A percentile compares a stretch with the other conserved stretches of the same genome.
Conservation (phyloP, 805 yeast species). For the Wickerhamiella bombiphila region DNA sequence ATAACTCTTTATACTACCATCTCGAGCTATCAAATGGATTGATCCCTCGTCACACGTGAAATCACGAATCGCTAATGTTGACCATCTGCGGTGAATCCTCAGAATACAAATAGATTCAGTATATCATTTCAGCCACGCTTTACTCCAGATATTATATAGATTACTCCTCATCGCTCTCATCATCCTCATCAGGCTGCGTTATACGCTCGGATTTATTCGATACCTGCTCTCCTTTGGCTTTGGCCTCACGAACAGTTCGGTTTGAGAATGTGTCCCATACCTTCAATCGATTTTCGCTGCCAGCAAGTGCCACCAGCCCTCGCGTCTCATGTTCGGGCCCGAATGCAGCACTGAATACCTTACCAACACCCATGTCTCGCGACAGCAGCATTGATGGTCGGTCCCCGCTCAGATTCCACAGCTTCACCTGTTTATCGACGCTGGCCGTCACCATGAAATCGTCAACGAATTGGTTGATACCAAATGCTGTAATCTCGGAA, state of each 20-base stretch:
- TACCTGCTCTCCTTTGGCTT: constrained; percentile 28
- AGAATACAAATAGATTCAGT: too few species aligned
- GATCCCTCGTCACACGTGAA: too few species aligned
- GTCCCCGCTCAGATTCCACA: constrained; percentile 61
- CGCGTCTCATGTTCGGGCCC: constrained; percentile 78
- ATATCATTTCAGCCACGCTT: too few species aligned
- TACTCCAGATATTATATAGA: too few species aligned
- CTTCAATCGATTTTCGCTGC: constrained; percentile 69
- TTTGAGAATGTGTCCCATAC: constrained; percentile 89
- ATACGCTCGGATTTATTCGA: constrained; percentile 8
- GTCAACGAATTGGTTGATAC: constrained; percentile 48
- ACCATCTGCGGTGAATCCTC: too few species aligned
- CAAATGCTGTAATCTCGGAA: constrained; percentile 74
- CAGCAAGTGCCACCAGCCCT: constrained; percentile 77
- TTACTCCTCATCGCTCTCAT: constrained; percentile 12
- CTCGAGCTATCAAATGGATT: too few species aligned
- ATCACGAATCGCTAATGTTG: too few species aligned
- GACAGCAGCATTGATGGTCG: constrained; percentile 77
- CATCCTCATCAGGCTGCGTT: constrained; percentile 13
- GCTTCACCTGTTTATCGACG: constrained; percentile 68
- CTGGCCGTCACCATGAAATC: constrained; percentile 78
- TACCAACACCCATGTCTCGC: constrained; percentile 89
- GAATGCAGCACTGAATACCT: constrained; percentile 67
- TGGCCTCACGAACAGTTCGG: constrained; percentile 55
- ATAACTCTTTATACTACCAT: too few species aligned